A percentile compares a stretch with the other conserved stretches of the same genome.
phyloP scores from a whole-genome alignment of 208 protist species.

The Endotrypanum monterogeii region DNA sequence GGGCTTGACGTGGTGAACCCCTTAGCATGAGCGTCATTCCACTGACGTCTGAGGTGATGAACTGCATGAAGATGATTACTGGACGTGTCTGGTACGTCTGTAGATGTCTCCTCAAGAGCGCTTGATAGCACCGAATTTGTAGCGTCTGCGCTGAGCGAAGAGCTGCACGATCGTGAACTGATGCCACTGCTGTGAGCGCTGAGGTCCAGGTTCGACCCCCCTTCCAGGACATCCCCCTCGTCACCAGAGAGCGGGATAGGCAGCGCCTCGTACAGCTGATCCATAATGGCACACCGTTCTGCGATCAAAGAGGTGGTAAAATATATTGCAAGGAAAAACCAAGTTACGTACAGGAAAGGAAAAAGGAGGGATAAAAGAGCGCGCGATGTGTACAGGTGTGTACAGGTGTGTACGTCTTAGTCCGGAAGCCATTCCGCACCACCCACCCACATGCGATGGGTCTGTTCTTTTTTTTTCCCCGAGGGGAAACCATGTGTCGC shows the following conservation, averaged over 20 bases:
- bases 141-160: not conserved
- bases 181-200: conserved; percentile 33
- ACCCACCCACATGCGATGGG: no score
- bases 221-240: conserved; percentile 4
- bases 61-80: not conserved
- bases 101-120: not conserved
- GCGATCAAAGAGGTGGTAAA: not conserved
- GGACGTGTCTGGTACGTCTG: not conserved
- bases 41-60: not conserved
- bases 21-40: not conserved
- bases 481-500: no score
- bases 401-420: not conserved
- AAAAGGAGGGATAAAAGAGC: not conserved
- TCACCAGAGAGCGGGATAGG: conserved; percentile 26
- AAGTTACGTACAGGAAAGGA: no score
- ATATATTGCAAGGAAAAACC: not conserved
- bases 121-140: not conserved
- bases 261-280: conserved; percentile 40
- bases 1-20: conserved; percentile 16
- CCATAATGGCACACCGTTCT: conserved; percentile 15
- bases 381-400: not conserved
- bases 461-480: no score
- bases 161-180: not conserved
- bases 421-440: no score
- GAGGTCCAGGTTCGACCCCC: conserved; percentile 21